Evolutionary conservation across 352 stramenopile genomes (phyloP), one percentile per base, ranked within the genome.

Genomic region (Phytopythium aichiense): DNA sequence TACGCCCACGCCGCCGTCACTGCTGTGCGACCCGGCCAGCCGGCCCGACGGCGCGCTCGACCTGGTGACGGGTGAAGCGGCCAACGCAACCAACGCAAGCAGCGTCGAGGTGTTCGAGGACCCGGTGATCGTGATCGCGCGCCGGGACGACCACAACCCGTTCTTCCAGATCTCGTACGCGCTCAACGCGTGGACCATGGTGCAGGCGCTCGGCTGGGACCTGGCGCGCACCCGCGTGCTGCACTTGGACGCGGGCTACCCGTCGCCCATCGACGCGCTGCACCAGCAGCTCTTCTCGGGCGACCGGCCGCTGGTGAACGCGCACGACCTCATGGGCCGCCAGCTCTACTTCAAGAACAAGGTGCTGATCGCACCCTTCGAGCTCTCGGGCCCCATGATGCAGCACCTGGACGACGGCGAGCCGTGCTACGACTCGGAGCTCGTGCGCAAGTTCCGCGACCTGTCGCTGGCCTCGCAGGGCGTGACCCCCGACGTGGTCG

Each of bases 141-240:
- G 77, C 11, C 65, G 64, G 7, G 72, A 87, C 42, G 77, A 84
- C 56, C 74, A 83, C 43, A 84, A 84, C 49, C 74, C 77, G 46
- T 87, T 83, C 57, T 84, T 83, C 57, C 74, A 84, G 59, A 67
- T 84, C 23, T 73, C 73, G n/a, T 61, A 66, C 28, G 63, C 61
- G 5, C 52, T 83, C 2, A 81, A 83, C 53, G 61, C 73, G 33
- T 84, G 73, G 72, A 69, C 75, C 28, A 66, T 75, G 56, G n/a
- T 78, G 1, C 64, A 76, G 35, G 62, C 63, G 7, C 23, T 78
- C 12, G 56, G 58, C 0, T 83, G 76, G 71, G 53, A 69, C n/a
- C 15, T 70, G 12, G 53, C 61, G 0, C 64, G 63, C 31, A 84
- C 79, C 0, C 67, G 56, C 38, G 58, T 89, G 4, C 63, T 89